These are phyloP conservation scores for Cladosporium cucumerinum DNA, from an alignment of 2,329 filamentous ascomycete species.

Conservation along the genomic window DNA sequence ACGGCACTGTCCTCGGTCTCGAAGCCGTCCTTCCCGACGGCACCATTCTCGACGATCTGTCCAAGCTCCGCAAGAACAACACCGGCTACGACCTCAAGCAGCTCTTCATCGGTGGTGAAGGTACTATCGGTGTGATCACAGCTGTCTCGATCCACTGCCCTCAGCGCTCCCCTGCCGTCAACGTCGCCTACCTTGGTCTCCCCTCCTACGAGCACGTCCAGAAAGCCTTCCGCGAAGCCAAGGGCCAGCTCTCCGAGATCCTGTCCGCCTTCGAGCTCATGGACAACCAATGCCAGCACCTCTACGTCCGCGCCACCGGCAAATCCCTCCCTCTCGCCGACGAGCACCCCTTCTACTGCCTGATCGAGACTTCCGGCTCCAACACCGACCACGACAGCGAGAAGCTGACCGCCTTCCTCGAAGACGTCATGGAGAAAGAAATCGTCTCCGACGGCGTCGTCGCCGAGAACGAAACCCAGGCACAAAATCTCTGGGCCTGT, in stretches of 20 bases:
- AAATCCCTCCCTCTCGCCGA: constrained; percentile 78
- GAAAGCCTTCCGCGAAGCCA: constrained; percentile 81
- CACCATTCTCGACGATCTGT: constrained; percentile 85
- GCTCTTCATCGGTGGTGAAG: constrained; percentile 92
- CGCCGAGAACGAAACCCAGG: constrained; percentile 89
- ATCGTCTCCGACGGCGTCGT: constrained; percentile 87
- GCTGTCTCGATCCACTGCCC: constrained; percentile 86
- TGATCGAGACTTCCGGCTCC: constrained; percentile 93
- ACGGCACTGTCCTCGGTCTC: constrained; percentile 86
- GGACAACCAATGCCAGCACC: constrained; percentile 77
- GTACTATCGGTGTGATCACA: constrained; percentile 92
- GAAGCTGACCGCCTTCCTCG: constrained; percentile 86
- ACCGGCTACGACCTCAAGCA: constrained; percentile 97
- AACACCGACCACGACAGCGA: constrained; percentile 88
- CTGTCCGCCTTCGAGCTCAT: constrained; percentile 97
- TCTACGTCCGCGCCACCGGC: constrained; percentile 71
- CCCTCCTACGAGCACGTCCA: constrained; percentile 88
- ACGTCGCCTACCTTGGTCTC: constrained; percentile 91
- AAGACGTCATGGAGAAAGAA: constrained; percentile 83
- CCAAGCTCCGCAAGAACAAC: constrained; percentile 92
- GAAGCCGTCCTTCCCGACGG: constrained; percentile 93
- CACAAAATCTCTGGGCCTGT: constrained; percentile 81
- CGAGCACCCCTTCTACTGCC: constrained; percentile 89
- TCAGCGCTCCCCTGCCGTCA: constrained; percentile 79
- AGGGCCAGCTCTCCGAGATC: constrained; percentile 87